Evolutionary conservation across 805 yeast genomes (phyloP), one percentile per base, ranked within the genome.

Genomic region (Teunomyces atbi): DNA sequence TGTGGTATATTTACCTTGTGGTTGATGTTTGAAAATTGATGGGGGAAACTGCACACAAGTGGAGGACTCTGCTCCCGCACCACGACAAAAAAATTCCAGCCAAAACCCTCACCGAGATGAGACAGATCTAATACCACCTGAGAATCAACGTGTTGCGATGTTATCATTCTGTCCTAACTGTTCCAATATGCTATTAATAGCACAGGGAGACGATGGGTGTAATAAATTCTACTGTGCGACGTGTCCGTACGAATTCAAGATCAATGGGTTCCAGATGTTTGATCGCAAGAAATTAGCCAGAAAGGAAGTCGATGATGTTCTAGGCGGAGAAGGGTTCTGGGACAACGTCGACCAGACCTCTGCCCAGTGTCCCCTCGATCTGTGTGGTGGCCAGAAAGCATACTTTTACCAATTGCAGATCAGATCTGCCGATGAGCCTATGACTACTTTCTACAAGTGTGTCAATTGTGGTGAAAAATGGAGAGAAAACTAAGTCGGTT

Each of bases 301-400:
- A 62, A 94, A 94, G 60, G 86, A 89, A 54, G 92, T 94, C 2
- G 99, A 94, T 65, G 99, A 92, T 69, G 96, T 94, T 10, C 76
- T 94, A 13, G 99, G 99, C 47, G 96, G 96, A 29, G 94, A 83
- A 51, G 97, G 96, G 26, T 95, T 97, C 1, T 94, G 99, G 99
- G 98, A 92, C 64, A 92, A 94, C 61, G 99, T 94, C 21, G 99
- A 94, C 62, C 97, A 94, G 63, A 94, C 98, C 0, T 74, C 83
- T 1, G 89, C 92, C 0, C 96, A 92, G 63, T 92, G 99, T 74
- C 97, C 97, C 3, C 75, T 81, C 37, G 96, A 89, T 47, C 61
- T 73, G 2, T 94, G 99, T 73, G 96, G 89, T 34, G 84, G 85
- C 53, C 86, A 82, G 54, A 89, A 89, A 66, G 99, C 99, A 0